Base-by-base conservation (phyloP, 345 rosid species). In the Aquilaria sinensis region DNA sequence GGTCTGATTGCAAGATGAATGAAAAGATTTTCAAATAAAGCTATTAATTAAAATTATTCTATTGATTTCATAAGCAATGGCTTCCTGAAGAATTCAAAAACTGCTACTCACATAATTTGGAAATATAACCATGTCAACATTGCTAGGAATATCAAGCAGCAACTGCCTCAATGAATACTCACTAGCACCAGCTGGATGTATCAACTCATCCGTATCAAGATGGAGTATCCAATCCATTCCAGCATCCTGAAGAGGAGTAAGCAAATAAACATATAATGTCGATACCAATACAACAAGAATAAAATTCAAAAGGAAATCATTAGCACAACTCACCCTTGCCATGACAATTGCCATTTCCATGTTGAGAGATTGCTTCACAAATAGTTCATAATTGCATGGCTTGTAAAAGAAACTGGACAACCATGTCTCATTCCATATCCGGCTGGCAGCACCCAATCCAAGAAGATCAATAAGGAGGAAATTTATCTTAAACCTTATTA, bases 271-370 rank as follows among this genome's bases (percentile, higher is more conserved):
- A 14, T 56, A 57, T 54, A 46, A 69, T 58, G 31, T 47, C 30
- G 7, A 47, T 16, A 56, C 50, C 52, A 51, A 58, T 70, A 67
- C 63, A 69, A 49, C 30, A 47, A 69, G 60, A 49, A 63, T 47
- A 31, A 15, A 69, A 41, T 58, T n/a, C 58, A 43, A 50, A 66
- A 47, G 14, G 56, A 13, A 60, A 56, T 59, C 10, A 54, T 46
- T 41, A 57, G 45, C 30, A 69, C n/a, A 45, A 31, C 89, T 63
- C 91, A 94, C 99, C 96, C 97, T 90, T 69, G 96, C 99, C 99
- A 86, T 88, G 79, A 85, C 85, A 72, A 94, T 88, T 54, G 97
- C 99, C 97, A 90, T 94, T 83, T 94, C 99, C 99, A 94, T 94
- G 73, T 94, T 86, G 79, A 94, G 97, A 63, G 97, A 88, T 70